These are phyloP conservation scores for Myriangium duriaei DNA, from an alignment of 2,329 filamentous ascomycete genomes.

Conservation along the genomic window DNA sequence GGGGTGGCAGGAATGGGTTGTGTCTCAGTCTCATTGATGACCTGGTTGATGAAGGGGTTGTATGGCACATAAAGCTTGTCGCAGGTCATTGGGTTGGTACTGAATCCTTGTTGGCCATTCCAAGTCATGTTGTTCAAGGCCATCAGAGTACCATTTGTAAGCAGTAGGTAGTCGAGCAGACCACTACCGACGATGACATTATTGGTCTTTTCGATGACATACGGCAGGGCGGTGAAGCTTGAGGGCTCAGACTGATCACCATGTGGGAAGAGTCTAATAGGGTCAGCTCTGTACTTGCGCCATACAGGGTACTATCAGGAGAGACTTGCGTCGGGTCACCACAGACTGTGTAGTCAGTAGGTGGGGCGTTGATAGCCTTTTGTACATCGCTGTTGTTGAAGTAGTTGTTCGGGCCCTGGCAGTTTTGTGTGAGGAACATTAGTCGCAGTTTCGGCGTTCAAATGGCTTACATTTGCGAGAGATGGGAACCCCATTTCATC, in stretches of 20 bases:
- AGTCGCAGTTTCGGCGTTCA: too few species aligned
- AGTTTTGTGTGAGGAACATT: too few species aligned
- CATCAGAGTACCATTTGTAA: constrained; percentile 19
- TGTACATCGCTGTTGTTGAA: constrained; percentile 28
- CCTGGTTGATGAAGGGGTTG: constrained; percentile 11
- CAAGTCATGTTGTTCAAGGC: constrained; percentile 21
- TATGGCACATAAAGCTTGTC: constrained; percentile 18
- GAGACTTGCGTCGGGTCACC: too few species aligned
- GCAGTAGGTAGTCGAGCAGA: constrained; percentile 17
- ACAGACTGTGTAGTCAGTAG: constrained; percentile 19
- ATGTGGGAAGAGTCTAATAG: constrained; percentile 15
- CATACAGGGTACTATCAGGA: too few species aligned
- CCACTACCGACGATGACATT: constrained; percentile 22
- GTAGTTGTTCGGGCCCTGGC: constrained; percentile 17
- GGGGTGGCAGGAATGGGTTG: constrained; percentile 11
- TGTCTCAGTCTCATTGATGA: constrained; percentile 12
- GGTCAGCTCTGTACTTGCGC: too few species aligned
- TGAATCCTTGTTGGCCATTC: constrained; percentile 20
- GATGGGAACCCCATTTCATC: constrained; percentile 15
- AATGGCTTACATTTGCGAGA: too few species aligned
- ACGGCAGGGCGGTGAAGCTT: constrained; percentile 15
- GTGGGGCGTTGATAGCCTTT: constrained; percentile 25
- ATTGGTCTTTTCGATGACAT: constrained; percentile 22
- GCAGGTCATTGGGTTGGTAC: constrained; percentile 12
- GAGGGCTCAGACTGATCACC: constrained; percentile 14